A percentile compares a stretch with the other conserved stretches of the same genome.
phyloP scores from a whole-genome alignment of 2,329 filamentous ascomycete genomes.

The Claviceps africana region DNA sequence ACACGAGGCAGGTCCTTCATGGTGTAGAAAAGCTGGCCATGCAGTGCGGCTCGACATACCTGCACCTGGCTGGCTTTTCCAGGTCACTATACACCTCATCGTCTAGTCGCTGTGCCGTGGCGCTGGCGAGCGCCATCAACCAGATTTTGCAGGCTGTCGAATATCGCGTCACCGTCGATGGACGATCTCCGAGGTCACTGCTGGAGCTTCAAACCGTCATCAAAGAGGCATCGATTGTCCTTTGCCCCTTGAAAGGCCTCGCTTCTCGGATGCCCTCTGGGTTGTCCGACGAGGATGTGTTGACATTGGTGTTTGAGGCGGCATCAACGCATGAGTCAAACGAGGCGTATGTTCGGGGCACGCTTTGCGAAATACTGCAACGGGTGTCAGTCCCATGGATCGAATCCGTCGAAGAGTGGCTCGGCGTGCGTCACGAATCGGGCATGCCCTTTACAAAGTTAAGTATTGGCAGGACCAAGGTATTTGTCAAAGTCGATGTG shows the following conservation, averaged over 20 bases:
- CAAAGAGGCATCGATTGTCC: constrained; percentile 30
- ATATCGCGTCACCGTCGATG: constrained; percentile 30
- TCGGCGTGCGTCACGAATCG: constrained; percentile 50
- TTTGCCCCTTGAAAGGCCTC: constrained; percentile 38
- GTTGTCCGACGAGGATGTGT: constrained; percentile 43
- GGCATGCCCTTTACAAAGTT: constrained; percentile 39
- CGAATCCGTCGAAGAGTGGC: constrained; percentile 57
- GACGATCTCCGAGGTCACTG: constrained; percentile 30
- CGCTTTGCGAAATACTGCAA: constrained; percentile 53
- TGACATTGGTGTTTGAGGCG: constrained; percentile 48
- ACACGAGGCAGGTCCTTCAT: constrained; percentile 34
- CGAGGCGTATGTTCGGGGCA: constrained; percentile 43
- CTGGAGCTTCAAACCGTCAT: constrained; percentile 39
- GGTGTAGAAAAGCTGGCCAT: constrained; percentile 33
- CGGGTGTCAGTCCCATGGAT: constrained; percentile 53
- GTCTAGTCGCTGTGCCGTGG: constrained; percentile 33
- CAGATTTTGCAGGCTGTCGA: constrained; percentile 35
- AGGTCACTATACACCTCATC: constrained; percentile 30
- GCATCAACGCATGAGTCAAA: constrained; percentile 51
- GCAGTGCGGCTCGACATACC: constrained; percentile 32
- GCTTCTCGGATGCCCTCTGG: constrained; percentile 30
- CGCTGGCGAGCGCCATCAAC: constrained; percentile 36
- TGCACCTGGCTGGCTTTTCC: constrained; percentile 32
- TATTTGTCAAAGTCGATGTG: constrained; percentile 47
- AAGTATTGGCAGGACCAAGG: constrained; percentile 29